phyloP scores from a whole-genome alignment of 2,329 filamentous ascomycete genomes.

The Colletotrichum lindemuthianum region DNA sequence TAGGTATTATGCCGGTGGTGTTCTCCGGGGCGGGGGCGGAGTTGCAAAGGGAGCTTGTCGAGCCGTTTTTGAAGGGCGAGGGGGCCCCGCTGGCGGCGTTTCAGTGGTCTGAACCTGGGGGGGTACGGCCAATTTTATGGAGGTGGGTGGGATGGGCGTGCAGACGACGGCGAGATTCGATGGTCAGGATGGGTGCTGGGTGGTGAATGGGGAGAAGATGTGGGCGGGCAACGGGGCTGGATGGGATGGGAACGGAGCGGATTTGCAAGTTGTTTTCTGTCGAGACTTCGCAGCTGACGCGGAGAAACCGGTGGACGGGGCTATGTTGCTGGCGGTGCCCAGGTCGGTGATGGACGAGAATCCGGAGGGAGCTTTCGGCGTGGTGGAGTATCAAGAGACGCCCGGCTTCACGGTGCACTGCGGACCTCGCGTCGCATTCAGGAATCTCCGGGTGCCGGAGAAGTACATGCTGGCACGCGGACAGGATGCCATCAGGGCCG shows the following conservation, averaged over 20 bases:
- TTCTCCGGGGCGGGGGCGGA: conserved; percentile 51
- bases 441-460: conserved; percentile 56
- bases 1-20: conserved; percentile 62
- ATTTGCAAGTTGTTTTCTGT: conserved; percentile 63
- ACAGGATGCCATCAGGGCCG: conserved; percentile 50
- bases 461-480: conserved; percentile 58
- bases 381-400: conserved; percentile 56
- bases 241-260: conserved; percentile 62
- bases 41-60: conserved; percentile 53
- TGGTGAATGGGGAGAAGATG: conserved; percentile 65
- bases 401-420: conserved; percentile 58
- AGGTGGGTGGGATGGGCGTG: conserved; percentile 58
- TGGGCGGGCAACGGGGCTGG: conserved; percentile 66
- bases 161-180: conserved; percentile 58
- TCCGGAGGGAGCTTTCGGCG: conserved; percentile 51
- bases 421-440: conserved; percentile 61
- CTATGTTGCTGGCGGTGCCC: conserved; percentile 62
- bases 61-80: conserved; percentile 55
- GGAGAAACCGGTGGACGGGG: conserved; percentile 41
- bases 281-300: conserved; percentile 46
- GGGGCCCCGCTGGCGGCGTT: conserved; percentile 61
- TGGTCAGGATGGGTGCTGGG: conserved; percentile 55
- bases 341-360: conserved; percentile 58
- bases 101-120: conserved; percentile 60
- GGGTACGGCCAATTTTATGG: conserved; percentile 62